Evolutionary conservation across 805 yeast genomes (phyloP).

Genomic region (Yarrowia keelungensis): DNA sequence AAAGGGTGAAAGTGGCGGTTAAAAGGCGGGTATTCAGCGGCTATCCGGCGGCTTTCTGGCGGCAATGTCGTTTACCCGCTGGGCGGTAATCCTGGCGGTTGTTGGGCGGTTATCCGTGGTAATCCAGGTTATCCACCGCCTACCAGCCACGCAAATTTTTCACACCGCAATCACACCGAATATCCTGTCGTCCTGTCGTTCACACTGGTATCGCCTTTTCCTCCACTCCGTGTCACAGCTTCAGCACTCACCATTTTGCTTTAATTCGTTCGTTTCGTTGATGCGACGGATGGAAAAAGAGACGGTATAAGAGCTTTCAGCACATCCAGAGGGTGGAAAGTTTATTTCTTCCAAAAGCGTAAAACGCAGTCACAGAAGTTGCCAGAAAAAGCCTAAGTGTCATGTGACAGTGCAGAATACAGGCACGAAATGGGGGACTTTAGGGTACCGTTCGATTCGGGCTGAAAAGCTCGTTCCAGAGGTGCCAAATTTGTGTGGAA

Average conservation of each 20-base stretch:
- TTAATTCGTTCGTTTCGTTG: constrained; percentile 38
- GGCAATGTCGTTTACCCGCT: too few relatives aligned
- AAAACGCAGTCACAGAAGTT: constrained; percentile 31
- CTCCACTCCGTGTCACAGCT: neutral
- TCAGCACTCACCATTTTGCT: constrained; percentile 39
- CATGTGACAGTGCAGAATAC: constrained; percentile 20
- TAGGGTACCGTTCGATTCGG: neutral
- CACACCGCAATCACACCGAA: too few relatives aligned
- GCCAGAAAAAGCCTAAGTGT: constrained; percentile 10
- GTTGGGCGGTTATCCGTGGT: too few relatives aligned
- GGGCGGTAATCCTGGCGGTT: too few relatives aligned
- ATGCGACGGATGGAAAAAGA: constrained; percentile 35
- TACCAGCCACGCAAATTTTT: too few relatives aligned
- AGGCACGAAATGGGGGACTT: constrained; percentile 1
- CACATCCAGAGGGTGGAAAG: constrained; percentile 9
- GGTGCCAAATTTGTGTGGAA: neutral
- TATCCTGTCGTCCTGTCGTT: too few relatives aligned
- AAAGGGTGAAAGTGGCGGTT: too few relatives aligned
- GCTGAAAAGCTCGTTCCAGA: neutral
- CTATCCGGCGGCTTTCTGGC: too few relatives aligned
- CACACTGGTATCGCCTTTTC: too few relatives aligned
- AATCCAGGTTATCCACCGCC: too few relatives aligned
- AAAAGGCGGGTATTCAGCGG: too few relatives aligned
- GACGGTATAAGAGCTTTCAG: constrained; percentile 38
- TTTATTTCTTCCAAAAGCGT: constrained; percentile 15